A percentile compares a stretch with the other conserved stretches of the same genome.
phyloP scores from a whole-genome alignment of 768 basidiomycete species.

The Lepiota venenata region DNA sequence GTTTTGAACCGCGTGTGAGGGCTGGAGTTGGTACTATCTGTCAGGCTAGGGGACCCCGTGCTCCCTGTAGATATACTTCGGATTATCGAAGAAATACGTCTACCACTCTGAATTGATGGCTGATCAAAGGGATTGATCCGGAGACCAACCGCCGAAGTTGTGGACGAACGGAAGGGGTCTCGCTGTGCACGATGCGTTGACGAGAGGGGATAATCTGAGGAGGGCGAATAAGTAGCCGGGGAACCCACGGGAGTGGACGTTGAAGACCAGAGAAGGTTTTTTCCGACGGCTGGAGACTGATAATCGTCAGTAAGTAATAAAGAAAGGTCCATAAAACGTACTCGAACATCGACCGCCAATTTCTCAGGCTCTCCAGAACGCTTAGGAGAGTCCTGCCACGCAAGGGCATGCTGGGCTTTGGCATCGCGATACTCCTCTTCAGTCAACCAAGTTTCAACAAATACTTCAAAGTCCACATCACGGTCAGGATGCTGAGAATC shows the following conservation, averaged over 20 bases:
- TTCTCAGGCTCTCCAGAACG: conserved; percentile 38
- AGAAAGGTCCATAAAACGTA: conserved; percentile 17
- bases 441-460: conserved; percentile 76
- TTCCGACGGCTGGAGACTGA: conserved; percentile 36
- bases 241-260: conserved; percentile 35
- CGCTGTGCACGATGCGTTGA: conserved; percentile 14
- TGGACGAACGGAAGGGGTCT: conserved; percentile 42
- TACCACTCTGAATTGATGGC: conserved; percentile 21
- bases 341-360: conserved; percentile 35
- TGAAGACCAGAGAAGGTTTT: conserved; percentile 72
- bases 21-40: conserved; percentile 55
- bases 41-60: conserved; percentile 27
- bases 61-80: conserved; percentile 25
- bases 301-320: conserved; percentile 3
- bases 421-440: conserved; percentile 70
- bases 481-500: conserved; percentile 81
- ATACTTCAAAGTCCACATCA: conserved; percentile 63
- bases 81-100: conserved; percentile 40
- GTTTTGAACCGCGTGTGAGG: conserved; percentile 19
- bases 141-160: conserved; percentile 38
- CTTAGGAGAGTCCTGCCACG: conserved; percentile 64
- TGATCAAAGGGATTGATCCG: conserved; percentile 50
- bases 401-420: conserved; percentile 55
- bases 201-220: conserved; percentile 13
- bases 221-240: conserved; percentile 28